A percentile compares a stretch with the other conserved stretches of the same genome.
Evolutionary conservation across 2,329 filamentous ascomycete genomes (phyloP).

Genomic region (Stachybotrys chlorohalonatus): DNA sequence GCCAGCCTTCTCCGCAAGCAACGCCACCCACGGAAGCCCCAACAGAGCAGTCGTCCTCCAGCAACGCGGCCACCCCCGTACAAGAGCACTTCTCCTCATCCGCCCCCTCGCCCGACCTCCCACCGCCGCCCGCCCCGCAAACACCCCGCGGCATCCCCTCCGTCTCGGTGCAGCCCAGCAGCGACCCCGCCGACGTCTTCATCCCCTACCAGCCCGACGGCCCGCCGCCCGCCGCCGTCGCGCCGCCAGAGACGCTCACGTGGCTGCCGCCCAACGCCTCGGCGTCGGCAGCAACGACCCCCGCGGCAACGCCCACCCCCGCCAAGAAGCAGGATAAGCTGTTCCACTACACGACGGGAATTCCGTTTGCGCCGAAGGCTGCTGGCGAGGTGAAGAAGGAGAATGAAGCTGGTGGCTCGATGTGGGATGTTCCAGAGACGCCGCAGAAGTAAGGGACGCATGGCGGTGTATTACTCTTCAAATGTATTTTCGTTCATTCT

Average conservation of each 20-base stretch:
- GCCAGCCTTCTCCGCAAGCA: not conserved
- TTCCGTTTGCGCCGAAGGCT: conserved; percentile 33
- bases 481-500: not conserved
- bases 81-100: conserved; percentile 12
- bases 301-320: conserved; percentile 22
- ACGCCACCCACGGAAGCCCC: not conserved
- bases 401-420: not conserved
- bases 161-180: conserved; percentile 14
- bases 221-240: conserved; percentile 27
- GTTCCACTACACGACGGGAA: conserved; percentile 32
- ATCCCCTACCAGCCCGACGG: conserved; percentile 49
- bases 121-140: conserved; percentile 10
- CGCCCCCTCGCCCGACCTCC: conserved; percentile 10
- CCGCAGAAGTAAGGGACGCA: conserved; percentile 10
- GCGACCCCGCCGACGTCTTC: conserved; percentile 30
- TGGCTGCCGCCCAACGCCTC: conserved; percentile 43
- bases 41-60: not conserved
- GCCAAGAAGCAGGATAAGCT: conserved; percentile 23
- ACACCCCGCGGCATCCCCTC: conserved; percentile 21
- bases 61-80: conserved; percentile 4
- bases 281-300: conserved; percentile 23
- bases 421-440: conserved; percentile 19
- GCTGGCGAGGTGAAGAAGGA: not conserved
- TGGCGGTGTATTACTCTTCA: not conserved
- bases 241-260: conserved; percentile 30